Conservation (phyloP, 179 eudicot species). For the Corrigiola litoralis region DNA sequence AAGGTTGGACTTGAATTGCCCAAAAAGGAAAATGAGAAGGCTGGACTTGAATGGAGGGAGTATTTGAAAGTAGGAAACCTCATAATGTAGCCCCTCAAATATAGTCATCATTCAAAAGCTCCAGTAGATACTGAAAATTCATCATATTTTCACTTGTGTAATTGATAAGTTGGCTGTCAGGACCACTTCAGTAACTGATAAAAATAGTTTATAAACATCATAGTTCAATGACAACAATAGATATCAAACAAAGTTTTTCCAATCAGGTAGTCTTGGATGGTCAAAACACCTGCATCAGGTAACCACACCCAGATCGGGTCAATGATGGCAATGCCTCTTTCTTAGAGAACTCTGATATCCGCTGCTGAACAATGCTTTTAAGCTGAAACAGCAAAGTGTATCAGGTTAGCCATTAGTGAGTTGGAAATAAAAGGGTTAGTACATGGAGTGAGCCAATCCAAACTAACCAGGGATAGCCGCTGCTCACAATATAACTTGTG, state of each 20-base stretch:
- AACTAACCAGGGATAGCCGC: conserved; percentile 82
- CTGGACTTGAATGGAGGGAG: too few species aligned
- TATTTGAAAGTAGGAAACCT: too few species aligned
- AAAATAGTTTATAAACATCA: not conserved
- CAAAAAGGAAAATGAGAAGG: too few species aligned
- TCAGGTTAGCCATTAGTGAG: not conserved
- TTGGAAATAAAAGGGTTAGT: not conserved
- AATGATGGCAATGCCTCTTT: conserved; percentile 85
- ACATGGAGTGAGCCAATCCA: conserved; percentile 5
- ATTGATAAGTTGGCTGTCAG: too few species aligned
- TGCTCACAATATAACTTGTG: conserved; percentile 95
- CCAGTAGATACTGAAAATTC: too few species aligned
- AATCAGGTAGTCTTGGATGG: too few species aligned
- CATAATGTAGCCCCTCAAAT: too few species aligned
- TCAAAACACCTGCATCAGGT: conserved; percentile 74
- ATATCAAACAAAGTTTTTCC: too few species aligned
- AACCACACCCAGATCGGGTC: conserved; percentile 94
- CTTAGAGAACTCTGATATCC: conserved; percentile 80
- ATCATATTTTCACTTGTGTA: too few species aligned
- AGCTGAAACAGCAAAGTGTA: conserved; percentile 39
- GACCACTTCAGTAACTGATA: too few species aligned
- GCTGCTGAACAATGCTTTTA: conserved; percentile 82
- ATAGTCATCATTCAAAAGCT: too few species aligned
- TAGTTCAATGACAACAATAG: not conserved
- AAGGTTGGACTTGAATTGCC: too few species aligned